Percentiles rank a stretch among this genome's conserved stretches.
These are phyloP conservation scores for Glycyrrhiza uralensis DNA, from an alignment of 306 rosid species.

Conservation along the genomic window DNA sequence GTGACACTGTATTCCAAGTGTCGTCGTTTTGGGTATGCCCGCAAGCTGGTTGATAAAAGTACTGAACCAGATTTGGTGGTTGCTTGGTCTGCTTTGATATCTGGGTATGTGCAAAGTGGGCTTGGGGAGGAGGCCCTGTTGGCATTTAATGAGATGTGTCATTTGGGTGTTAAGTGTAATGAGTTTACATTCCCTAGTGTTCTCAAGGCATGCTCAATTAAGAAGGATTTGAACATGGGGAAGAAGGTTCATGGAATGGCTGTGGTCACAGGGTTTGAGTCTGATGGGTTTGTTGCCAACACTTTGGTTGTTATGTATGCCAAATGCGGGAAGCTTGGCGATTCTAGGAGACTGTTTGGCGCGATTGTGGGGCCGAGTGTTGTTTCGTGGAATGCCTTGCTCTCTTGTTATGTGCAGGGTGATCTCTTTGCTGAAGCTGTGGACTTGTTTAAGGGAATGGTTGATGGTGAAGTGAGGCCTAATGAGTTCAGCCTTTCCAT, in stretches of 20 bases:
- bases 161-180: conserved; percentile 58
- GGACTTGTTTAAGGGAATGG: conserved; percentile 64
- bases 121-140: conserved; percentile 53
- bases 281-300: conserved; percentile 72
- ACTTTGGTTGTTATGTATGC: conserved; percentile 87
- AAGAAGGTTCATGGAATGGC: conserved; percentile 61
- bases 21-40: conserved; percentile 50
- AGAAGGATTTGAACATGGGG: conserved; percentile 52
- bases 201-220: conserved; percentile 71
- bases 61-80: conserved; percentile 58
- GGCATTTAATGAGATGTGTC: conserved; percentile 55
- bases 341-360: conserved; percentile 60
- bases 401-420: conserved; percentile 72
- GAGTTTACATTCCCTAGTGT: conserved; percentile 72
- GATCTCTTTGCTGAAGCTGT: conserved; percentile 49
- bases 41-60: conserved; percentile 58
- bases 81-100: conserved; percentile 82
- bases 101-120: conserved; percentile 74
- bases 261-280: conserved; percentile 65
- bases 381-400: conserved; percentile 76
- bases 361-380: conserved; percentile 49
- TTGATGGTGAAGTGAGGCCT: conserved; percentile 57
- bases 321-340: conserved; percentile 60
- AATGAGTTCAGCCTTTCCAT: conserved; percentile 79
- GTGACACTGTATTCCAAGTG: conserved; percentile 47